phyloP scores from a whole-genome alignment of 257 asterid species.

The Rhazya stricta region DNA sequence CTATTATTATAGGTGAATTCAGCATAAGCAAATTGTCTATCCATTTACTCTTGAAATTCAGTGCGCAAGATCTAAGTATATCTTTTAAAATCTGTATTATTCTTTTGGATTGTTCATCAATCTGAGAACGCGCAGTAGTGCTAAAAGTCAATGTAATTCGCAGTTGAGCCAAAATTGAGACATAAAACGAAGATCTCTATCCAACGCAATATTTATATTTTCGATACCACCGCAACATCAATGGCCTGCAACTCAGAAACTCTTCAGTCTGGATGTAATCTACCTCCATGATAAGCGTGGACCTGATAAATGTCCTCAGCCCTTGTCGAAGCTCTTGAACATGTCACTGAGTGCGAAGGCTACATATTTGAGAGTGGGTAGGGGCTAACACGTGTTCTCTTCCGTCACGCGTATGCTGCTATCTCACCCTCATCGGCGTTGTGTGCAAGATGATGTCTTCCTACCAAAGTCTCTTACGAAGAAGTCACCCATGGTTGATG shows the following conservation, averaged over 20 bases:
- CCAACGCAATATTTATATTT: too few relatives aligned
- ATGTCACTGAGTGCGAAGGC: conserved; percentile 69
- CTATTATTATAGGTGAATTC: too few relatives aligned
- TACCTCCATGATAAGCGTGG: conserved; percentile 97
- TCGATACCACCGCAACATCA: conserved; percentile 62
- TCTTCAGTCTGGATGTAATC: conserved; percentile 82
- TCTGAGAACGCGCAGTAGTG: too few relatives aligned
- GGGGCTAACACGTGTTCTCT: conserved; percentile 70
- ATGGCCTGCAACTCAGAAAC: conserved; percentile 53
- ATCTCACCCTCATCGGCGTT: conserved; percentile 87
- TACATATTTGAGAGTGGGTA: conserved; percentile 88
- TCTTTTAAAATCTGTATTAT: too few relatives aligned
- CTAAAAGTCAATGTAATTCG: too few relatives aligned
- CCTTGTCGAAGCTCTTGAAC: conserved; percentile 88
- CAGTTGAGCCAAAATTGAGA: too few relatives aligned
- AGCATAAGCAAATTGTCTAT: too few relatives aligned
- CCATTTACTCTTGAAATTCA: too few relatives aligned
- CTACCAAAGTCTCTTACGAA: conserved; percentile 65
- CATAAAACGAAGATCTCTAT: too few relatives aligned
- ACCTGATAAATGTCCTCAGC: conserved; percentile 92
- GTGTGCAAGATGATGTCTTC: conserved; percentile 70
- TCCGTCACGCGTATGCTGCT: conserved; percentile 64
- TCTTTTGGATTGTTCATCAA: too few relatives aligned
- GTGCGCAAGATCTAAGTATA: too few relatives aligned
- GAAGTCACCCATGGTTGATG: conserved; percentile 42